These are phyloP conservation scores for Waltiozyma sp. DNA, from an alignment of 1,139 yeast species.

Conservation along the genomic window DNA sequence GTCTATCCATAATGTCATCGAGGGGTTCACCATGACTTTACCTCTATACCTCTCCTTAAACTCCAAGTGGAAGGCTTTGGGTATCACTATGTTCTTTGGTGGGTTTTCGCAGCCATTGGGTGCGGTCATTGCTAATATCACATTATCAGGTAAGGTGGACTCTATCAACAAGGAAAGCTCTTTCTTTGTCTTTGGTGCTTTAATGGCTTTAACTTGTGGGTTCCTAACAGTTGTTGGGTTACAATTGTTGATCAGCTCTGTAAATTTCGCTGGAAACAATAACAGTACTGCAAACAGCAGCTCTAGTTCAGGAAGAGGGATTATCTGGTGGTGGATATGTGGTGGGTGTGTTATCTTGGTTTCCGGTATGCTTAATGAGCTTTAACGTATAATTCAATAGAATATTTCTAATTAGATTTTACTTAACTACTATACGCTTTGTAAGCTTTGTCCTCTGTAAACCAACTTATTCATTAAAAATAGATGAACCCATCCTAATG, in stretches of 20 bases:
- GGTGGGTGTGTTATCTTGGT: slow-evolving; percentile 30
- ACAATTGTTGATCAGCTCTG: slow-evolving; percentile 77
- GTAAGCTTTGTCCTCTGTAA: too few relatives aligned
- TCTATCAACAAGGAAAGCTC: slow-evolving; percentile 25
- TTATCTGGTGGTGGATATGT: slow-evolving; percentile 39
- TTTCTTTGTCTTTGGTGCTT: slow-evolving; percentile 43
- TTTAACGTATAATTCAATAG: neutral
- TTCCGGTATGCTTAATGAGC: slow-evolving; percentile 14
- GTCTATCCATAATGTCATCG: slow-evolving; percentile 85
- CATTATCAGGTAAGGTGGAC: slow-evolving; percentile 31
- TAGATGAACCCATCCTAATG: too few relatives aligned
- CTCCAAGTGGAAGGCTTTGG: slow-evolving; percentile 53
- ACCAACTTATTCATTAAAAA: too few relatives aligned
- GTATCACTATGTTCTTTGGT: slow-evolving; percentile 60
- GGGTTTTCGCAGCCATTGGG: slow-evolving; percentile 86
- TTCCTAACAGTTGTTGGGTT: slow-evolving; percentile 70
- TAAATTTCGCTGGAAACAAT: slow-evolving; percentile 48
- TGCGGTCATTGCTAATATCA: slow-evolving; percentile 57
- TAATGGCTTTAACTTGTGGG: slow-evolving; percentile 73
- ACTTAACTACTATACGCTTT: too few relatives aligned
- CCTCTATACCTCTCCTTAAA: slow-evolving; percentile 71
- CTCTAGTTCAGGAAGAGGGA: slow-evolving; percentile 30
- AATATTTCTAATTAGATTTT: too few relatives aligned
- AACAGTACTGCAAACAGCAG: neutral
- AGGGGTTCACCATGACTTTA: slow-evolving; percentile 88